Conservation (phyloP, 768 basidiomycete species). For the Clitopilus passeckerianus region DNA sequence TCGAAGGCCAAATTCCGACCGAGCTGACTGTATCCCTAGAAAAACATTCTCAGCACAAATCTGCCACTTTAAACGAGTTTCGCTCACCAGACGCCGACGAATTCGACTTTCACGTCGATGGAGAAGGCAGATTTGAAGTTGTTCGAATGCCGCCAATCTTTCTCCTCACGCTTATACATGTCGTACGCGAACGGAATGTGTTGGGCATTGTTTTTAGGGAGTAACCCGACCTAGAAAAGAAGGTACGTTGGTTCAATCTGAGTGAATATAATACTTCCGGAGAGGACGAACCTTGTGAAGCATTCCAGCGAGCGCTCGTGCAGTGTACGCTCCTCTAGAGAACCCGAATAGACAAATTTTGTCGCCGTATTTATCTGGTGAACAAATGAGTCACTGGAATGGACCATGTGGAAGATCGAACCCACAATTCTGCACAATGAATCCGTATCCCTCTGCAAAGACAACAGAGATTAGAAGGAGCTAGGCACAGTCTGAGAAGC, state of each 20-base stretch:
- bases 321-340: slow-evolving; percentile 56
- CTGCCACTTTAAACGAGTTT: not conserved
- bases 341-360: slow-evolving; percentile 40
- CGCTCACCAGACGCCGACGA: slow-evolving; percentile 51
- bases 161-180: slow-evolving; percentile 29
- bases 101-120: slow-evolving; percentile 48
- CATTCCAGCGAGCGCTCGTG: slow-evolving; percentile 32
- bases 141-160: slow-evolving; percentile 42
- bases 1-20: slow-evolving; percentile 45
- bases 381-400: not conserved
- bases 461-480: not conserved
- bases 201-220: slow-evolving; percentile 48
- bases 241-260: not conserved
- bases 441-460: slow-evolving; percentile 45
- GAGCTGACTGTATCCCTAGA: slow-evolving; percentile 65
- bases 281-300: slow-evolving; percentile 49
- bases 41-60: not conserved
- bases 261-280: not conserved
- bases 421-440: slow-evolving; percentile 55
- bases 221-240: slow-evolving; percentile 42
- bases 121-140: slow-evolving; percentile 56
- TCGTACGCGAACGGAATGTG: slow-evolving; percentile 60
- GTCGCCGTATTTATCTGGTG: slow-evolving; percentile 14
- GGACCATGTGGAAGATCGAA: not conserved
- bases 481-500: not conserved